Conservation (phyloP, 2,329 filamentous ascomycete species). For the Ceratocystis cacaofunesta region DNA sequence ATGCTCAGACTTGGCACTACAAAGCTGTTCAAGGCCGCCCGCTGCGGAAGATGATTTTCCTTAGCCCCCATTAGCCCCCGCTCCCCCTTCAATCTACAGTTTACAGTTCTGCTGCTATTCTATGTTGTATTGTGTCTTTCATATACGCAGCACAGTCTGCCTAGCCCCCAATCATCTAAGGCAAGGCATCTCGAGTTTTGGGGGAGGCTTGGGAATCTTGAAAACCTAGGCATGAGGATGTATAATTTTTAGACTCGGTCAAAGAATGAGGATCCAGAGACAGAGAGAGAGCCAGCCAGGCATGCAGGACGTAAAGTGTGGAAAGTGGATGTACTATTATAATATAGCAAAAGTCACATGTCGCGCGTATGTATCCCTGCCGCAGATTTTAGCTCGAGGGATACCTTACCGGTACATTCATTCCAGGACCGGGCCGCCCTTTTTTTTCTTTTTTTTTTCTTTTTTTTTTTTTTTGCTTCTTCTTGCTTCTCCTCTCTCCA, state of each 20-base stretch:
- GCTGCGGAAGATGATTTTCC: neutral
- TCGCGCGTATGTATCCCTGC: neutral
- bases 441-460: neutral
- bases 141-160: neutral
- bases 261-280: constrained; percentile 1
- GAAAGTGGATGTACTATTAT: neutral
- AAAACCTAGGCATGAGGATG: neutral
- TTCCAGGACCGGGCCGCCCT: neutral
- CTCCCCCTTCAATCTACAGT: neutral
- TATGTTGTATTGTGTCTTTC: neutral
- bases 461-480: too few relatives aligned
- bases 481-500: neutral
- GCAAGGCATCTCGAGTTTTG: neutral
- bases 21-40: neutral
- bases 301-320: neutral
- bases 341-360: neutral
- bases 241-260: neutral
- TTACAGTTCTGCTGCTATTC: neutral
- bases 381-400: neutral
- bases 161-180: neutral
- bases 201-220: neutral
- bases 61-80: neutral
- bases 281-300: neutral
- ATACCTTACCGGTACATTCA: neutral
- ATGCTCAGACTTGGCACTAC: neutral